Evolutionary conservation across 768 basidiomycete genomes (phyloP).

Genomic region (Auriscalpium orientale): DNA sequence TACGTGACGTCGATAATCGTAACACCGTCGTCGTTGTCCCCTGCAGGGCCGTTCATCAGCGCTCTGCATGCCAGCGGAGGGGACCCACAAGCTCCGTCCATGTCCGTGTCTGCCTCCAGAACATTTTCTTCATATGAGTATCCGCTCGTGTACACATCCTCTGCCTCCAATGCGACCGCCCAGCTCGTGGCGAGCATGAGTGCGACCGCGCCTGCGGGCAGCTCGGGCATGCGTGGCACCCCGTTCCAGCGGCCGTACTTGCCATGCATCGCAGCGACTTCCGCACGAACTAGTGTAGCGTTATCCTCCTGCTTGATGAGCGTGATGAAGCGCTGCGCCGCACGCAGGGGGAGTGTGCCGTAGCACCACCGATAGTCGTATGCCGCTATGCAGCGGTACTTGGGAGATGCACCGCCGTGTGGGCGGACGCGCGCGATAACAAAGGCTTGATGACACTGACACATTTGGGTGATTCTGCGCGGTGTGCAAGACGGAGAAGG

Average conservation of each 20-base stretch:
- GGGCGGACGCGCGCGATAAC: neutral
- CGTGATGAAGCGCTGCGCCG: constrained; percentile 26
- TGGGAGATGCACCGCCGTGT: neutral
- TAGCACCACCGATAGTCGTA: constrained; percentile 35
- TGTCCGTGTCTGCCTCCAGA: constrained; percentile 20
- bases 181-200: constrained; percentile 26
- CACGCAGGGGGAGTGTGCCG: constrained; percentile 25
- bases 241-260: constrained; percentile 19
- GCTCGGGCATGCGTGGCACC: constrained; percentile 9
- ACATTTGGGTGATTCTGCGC: neutral
- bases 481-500: too few relatives aligned
- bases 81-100: constrained; percentile 20
- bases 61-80: too few relatives aligned
- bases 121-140: constrained; percentile 11
- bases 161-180: constrained; percentile 1
- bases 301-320: constrained; percentile 30
- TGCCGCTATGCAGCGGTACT: constrained; percentile 33
- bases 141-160: constrained; percentile 19
- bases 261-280: constrained; percentile 25
- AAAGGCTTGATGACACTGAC: neutral
- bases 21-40: constrained; percentile 2
- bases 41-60: neutral
- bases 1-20: constrained; percentile 3
- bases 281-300: constrained; percentile 28
- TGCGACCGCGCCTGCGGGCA: constrained; percentile 28